Evolutionary conservation across 2,329 filamentous ascomycete species (phyloP), one percentile per base, ranked within the genome.

Genomic region (Fusarium sp.): DNA sequence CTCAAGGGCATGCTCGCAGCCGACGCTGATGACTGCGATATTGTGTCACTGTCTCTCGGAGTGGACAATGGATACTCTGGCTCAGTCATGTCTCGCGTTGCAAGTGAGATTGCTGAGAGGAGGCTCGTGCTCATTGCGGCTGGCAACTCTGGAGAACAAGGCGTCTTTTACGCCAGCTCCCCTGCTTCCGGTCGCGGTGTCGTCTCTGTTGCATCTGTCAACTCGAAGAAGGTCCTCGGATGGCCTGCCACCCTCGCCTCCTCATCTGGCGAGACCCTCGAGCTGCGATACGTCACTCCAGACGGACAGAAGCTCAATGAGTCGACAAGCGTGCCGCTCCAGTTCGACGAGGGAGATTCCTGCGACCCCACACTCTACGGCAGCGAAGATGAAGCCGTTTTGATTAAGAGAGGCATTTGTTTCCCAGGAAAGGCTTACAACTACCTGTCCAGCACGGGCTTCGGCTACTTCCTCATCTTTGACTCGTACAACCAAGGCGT

Each of bases 1-100:
- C 58, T 78, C 35, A 73, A 76, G 59, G 76, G 70, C 14, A 66
- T 79, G 6, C 68, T 76, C 3, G 66, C 66, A 4, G 77, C 77
- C 18, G 70, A 79, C 18, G 71, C 70, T 2, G 75, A 79, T 30
- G 69, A 67, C 32, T 75, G 72, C 45, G 52, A 56, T 11, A 56
- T 56, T 7, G 52, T 56, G 2, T 56, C 52, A 0, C 30, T 56
- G 7, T 56, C 52, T 16, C 52, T 56, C 9, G 52, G 52, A 2
- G 1, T 35, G 8, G 52, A 56, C n/a, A 56, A 56, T 5, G 52
- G 52, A 35, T 56, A 56, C 52, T 56, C 52, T 13, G 52, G 52
- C 11, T 56, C 52, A 1, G 52, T 56, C 11, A 56, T 56, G 52
- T 56, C 52, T 56, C 52, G 52, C 4, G 52, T 56, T 35, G 52